Evolutionary conservation across 768 basidiomycete genomes (phyloP).

Genomic region (Boletus sensibilis): DNA sequence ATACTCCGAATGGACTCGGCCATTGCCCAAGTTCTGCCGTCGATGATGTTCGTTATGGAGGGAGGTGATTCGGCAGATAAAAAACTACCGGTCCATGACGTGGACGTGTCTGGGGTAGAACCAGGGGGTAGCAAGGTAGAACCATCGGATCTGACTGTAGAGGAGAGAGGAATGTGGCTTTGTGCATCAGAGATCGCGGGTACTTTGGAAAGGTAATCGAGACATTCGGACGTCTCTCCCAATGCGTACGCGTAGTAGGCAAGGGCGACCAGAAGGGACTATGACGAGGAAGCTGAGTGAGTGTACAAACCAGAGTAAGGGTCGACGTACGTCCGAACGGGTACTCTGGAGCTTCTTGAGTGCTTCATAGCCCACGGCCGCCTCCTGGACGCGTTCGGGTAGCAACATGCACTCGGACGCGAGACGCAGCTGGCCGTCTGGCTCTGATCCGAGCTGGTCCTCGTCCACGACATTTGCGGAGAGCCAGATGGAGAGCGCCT

Average conservation of each 20-base stretch:
- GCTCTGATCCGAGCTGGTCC: constrained; percentile 51
- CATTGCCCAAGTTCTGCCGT: constrained; percentile 71
- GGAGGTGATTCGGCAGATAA: constrained; percentile 41
- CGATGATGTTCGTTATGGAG: constrained; percentile 53
- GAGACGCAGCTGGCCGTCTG: constrained; percentile 37
- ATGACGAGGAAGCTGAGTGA: constrained; percentile 9
- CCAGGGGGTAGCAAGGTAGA: constrained; percentile 39
- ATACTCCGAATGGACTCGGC: constrained; percentile 72
- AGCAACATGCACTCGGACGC: constrained; percentile 57
- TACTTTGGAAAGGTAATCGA: constrained; percentile 56
- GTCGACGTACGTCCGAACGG: constrained; percentile 57
- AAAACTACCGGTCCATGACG: constrained; percentile 52
- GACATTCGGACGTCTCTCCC: constrained; percentile 60
- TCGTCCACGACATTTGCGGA: constrained; percentile 49
- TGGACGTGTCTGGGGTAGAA: constrained; percentile 38
- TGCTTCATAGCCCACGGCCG: constrained; percentile 48
- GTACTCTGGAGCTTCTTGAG: constrained; percentile 50
- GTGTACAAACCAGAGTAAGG: neutral
- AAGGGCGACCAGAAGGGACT: constrained; percentile 68
- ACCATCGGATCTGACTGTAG: constrained; percentile 41
- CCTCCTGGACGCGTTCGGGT: constrained; percentile 59
- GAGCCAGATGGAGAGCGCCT: constrained; percentile 58
- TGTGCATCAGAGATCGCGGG: constrained; percentile 54
- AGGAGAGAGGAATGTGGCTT: constrained; percentile 48
- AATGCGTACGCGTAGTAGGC: constrained; percentile 84